Evolutionary conservation across 495 filamentous ascomycete genomes (phyloP), one percentile per base, ranked within the genome.

Genomic region (Penicillium cosmopolitanum): DNA sequence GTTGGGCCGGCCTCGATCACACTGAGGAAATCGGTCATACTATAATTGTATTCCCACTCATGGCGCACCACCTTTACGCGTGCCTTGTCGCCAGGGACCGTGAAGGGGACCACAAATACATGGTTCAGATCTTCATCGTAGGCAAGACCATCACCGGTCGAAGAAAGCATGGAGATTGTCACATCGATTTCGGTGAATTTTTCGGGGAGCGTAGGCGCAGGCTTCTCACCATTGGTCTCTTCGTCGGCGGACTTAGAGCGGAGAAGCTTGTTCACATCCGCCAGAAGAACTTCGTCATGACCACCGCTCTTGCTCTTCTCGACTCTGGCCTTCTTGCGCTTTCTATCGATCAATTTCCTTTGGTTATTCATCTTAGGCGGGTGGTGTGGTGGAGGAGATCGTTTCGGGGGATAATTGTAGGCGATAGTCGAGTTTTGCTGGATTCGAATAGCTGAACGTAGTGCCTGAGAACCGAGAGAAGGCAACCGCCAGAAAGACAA

Each of bases 61-160:
- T 94, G 87, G 34, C 81, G 84, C 65, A 89, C 83, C n/a, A 96
- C 83, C 68, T 92, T 96, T 33, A 87, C 90, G 59, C 82, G 85
- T 58, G 89, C 87, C 16, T 76, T 81, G 75, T 98, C 95, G 6
- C 95, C 95, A 3, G 94, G 93, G 3, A 92, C 81, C 13, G 87
- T 83, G 68, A 97, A 98, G 0, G 95, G 93, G 9, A 98, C 90
- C 35, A 96, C 89, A 64, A 90, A 97, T 63, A 96, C 87, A 69
- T 88, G 89, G 44, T 86, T 76, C 2, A 81, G 84, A 46, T 85
- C 83, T 25, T 85, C 76, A 25, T 84, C 80, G 25, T 86, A 60
- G 4, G 89, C 94, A 31, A 98, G 78, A 2, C 90, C 94, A 66
- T 97, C 94, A 6, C 94, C 95, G 2, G 88, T 95, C n/a, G 92